Conservation (phyloP, 768 basidiomycete genomes). For the Suillus sp. region DNA sequence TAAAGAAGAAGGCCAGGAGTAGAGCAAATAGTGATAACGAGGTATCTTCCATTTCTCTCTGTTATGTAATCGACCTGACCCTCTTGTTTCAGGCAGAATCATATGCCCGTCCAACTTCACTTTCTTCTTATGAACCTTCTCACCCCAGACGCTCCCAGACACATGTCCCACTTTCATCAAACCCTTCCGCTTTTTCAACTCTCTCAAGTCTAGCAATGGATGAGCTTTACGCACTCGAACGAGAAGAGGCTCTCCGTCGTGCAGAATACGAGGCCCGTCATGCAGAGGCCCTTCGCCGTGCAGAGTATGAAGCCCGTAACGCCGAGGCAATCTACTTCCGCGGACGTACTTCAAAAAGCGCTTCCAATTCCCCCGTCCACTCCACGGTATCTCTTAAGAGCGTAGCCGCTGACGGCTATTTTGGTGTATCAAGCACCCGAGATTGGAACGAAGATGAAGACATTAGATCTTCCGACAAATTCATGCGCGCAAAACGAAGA, state of each 20-base stretch:
- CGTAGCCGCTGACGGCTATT: constrained; percentile 41
- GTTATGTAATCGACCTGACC: constrained; percentile 30
- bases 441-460: constrained; percentile 36
- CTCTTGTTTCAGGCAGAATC: constrained; percentile 46
- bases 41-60: constrained; percentile 46
- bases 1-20: constrained; percentile 79
- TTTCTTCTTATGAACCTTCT: constrained; percentile 46
- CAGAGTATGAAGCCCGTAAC: constrained; percentile 59
- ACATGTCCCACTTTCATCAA: constrained; percentile 28
- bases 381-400: constrained; percentile 22
- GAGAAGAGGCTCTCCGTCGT: constrained; percentile 77
- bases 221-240: constrained; percentile 87
- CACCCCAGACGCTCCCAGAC: constrained; percentile 32
- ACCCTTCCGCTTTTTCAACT: constrained; percentile 60
- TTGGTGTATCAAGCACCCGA: constrained; percentile 41
- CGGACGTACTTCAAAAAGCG: constrained; percentile 56
- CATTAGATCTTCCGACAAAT: constrained; percentile 27
- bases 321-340: constrained; percentile 45
- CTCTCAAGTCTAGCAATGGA: constrained; percentile 81
- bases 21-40: constrained; percentile 83
- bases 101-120: constrained; percentile 58
- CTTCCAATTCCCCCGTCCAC: constrained; percentile 62
- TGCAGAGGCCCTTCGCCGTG: constrained; percentile 66
- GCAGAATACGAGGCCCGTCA: constrained; percentile 86
- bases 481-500: constrained; percentile 41